phyloP scores from a whole-genome alignment of 495 filamentous ascomycete species.

The Hypoxylon intermedium region DNA sequence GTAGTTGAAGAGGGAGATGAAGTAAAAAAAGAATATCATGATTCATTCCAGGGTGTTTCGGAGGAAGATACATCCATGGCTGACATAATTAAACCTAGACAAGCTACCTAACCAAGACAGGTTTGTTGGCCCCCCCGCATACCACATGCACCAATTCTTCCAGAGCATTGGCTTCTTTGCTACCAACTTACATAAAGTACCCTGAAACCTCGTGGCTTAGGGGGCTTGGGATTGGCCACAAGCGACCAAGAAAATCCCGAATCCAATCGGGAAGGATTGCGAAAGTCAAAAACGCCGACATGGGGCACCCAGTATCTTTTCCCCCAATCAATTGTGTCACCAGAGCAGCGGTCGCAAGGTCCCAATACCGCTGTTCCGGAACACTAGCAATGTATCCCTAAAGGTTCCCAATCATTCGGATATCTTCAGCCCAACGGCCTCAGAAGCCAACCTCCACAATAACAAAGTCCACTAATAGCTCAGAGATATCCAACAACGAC shows the following conservation, averaged over 20 bases:
- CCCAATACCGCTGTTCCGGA: slow-evolving; percentile 30
- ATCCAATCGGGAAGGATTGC: slow-evolving; percentile 40
- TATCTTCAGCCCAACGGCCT: slow-evolving; percentile 15
- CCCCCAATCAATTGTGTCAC: slow-evolving; percentile 34
- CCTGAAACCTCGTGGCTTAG: slow-evolving; percentile 34
- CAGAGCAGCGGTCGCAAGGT: slow-evolving; percentile 19
- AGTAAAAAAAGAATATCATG: slow-evolving; percentile 8
- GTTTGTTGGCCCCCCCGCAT: background rate
- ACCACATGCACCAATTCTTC: slow-evolving; percentile 4
- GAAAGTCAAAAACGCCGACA: slow-evolving; percentile 11
- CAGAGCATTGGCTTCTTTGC: no score
- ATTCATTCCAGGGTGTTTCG: background rate
- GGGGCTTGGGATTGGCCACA: slow-evolving; percentile 23
- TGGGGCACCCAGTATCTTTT: slow-evolving; percentile 18
- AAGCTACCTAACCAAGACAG: background rate
- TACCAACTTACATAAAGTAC: slow-evolving; percentile 26
- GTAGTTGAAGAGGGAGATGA: background rate
- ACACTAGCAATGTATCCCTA: slow-evolving; percentile 29
- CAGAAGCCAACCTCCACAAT: slow-evolving; percentile 1
- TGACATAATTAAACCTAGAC: slow-evolving; percentile 10
- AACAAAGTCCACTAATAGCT: background rate
- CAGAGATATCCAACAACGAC: no score
- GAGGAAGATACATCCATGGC: background rate
- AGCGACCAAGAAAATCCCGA: slow-evolving; percentile 30
- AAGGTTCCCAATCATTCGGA: slow-evolving; percentile 30